Percentiles rank a stretch among this genome's conserved stretches.
These are phyloP conservation scores for Pseudogymnoascus sp. DNA, from an alignment of 2,329 filamentous ascomycete genomes.

Conservation along the genomic window DNA sequence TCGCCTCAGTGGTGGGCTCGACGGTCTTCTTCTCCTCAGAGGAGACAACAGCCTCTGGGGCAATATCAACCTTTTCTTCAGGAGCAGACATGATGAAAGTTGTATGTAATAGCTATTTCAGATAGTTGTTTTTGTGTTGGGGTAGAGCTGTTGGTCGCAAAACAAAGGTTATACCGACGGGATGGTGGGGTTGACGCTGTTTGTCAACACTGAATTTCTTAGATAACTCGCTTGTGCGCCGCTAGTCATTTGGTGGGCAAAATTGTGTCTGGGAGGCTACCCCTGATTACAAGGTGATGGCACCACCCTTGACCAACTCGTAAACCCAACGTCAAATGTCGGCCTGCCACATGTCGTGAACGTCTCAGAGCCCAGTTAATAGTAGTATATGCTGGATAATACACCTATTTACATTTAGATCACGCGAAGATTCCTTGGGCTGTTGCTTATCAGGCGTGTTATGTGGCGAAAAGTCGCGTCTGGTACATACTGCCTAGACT, in stretches of 20 bases:
- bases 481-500: background rate
- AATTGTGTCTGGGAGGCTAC: background rate
- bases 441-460: background rate
- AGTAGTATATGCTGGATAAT: background rate
- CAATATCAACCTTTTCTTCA: slow-evolving; percentile 11
- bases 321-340: background rate
- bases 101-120: slow-evolving; percentile 9
- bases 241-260: slow-evolving; percentile 7
- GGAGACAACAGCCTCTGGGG: slow-evolving; percentile 29
- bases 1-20: slow-evolving; percentile 20
- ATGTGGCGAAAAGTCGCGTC: background rate
- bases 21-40: slow-evolving; percentile 39
- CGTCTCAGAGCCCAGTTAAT: background rate
- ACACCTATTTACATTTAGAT: background rate
- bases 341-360: background rate
- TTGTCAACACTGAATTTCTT: slow-evolving; percentile 10
- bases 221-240: slow-evolving; percentile 6
- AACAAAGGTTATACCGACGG: slow-evolving; percentile 7
- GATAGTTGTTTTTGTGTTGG: slow-evolving; percentile 9
- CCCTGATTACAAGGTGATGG: background rate
- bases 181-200: slow-evolving; percentile 9
- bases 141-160: slow-evolving; percentile 8
- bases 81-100: slow-evolving; percentile 16
- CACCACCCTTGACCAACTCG: background rate
- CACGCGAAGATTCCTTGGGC: background rate